These are phyloP conservation scores for Aristolochia contorta DNA, from an alignment of 164 flowering plant species.

Conservation along the genomic window DNA sequence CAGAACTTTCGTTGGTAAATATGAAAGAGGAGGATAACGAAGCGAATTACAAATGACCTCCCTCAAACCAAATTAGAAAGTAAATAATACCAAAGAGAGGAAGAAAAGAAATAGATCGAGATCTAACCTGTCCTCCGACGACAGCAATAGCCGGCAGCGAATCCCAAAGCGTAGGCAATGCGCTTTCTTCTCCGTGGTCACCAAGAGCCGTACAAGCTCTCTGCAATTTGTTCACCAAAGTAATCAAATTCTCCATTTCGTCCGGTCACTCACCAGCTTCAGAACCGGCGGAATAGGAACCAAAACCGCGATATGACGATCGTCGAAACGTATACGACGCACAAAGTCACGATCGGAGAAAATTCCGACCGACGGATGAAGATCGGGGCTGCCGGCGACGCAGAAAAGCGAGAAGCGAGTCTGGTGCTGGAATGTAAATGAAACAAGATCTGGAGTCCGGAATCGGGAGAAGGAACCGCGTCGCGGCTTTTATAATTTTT, in stretches of 20 bases:
- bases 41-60: background rate
- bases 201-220: constrained; percentile 93
- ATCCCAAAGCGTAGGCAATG: constrained; percentile 94
- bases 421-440: background rate
- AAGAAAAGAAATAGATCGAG: constrained; percentile 5
- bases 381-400: constrained; percentile 8
- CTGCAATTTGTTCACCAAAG: constrained; percentile 75
- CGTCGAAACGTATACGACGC: background rate
- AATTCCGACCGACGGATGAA: background rate
- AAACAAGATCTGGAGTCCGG: no score
- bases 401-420: background rate
- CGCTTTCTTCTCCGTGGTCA: constrained; percentile 74
- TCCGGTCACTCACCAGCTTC: background rate
- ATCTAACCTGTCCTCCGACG: constrained; percentile 90
- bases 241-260: constrained; percentile 63
- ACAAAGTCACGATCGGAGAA: background rate
- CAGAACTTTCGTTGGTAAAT: no score
- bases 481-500: no score
- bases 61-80: background rate
- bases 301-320: background rate
- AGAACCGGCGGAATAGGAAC: background rate
- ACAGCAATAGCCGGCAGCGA: constrained; percentile 89
- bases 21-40: background rate
- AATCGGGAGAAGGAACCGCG: no score
- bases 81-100: background rate